Conservation (phyloP, 768 basidiomycete species). For the Boletus subcaerulescens region DNA sequence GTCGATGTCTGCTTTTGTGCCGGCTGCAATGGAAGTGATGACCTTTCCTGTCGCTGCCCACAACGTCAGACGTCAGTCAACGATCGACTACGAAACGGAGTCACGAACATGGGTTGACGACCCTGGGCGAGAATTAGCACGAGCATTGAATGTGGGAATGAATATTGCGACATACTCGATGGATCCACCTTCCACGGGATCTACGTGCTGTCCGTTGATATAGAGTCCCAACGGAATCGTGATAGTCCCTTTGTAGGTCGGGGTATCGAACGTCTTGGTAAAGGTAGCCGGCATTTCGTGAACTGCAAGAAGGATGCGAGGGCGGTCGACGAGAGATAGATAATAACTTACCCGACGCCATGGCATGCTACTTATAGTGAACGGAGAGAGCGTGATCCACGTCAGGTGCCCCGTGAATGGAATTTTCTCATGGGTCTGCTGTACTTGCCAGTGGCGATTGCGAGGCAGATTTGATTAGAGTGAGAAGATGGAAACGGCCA, state of each 20-base stretch:
- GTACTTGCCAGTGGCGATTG: too few relatives aligned
- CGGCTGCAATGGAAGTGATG: constrained; percentile 8
- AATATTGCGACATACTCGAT: constrained; percentile 52
- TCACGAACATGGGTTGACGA: constrained; percentile 51
- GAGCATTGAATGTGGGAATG: not conserved
- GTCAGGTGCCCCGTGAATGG: too few relatives aligned
- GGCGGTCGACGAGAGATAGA: not conserved
- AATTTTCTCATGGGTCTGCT: too few relatives aligned
- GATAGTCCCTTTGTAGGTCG: constrained; percentile 55
- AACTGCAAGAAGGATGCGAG: not conserved
- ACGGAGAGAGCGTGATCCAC: not conserved
- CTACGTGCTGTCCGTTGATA: constrained; percentile 55
- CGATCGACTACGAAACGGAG: not conserved
- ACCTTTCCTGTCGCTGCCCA: constrained; percentile 4
- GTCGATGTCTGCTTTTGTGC: constrained; percentile 8
- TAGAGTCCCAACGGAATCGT: constrained; percentile 62
- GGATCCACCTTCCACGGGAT: constrained; percentile 47
- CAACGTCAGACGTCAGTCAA: constrained; percentile 20
- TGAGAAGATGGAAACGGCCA: too few relatives aligned
- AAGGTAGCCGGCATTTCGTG: constrained; percentile 38
- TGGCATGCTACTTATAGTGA: not conserved
- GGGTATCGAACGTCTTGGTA: constrained; percentile 50
- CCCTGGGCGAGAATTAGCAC: constrained; percentile 33
- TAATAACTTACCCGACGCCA: not conserved
- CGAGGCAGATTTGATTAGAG: too few relatives aligned